Percentiles rank a stretch among this genome's conserved stretches.
These are phyloP conservation scores for Neonectria sp. DNA, from an alignment of 2,329 filamentous ascomycete species.

Conservation along the genomic window DNA sequence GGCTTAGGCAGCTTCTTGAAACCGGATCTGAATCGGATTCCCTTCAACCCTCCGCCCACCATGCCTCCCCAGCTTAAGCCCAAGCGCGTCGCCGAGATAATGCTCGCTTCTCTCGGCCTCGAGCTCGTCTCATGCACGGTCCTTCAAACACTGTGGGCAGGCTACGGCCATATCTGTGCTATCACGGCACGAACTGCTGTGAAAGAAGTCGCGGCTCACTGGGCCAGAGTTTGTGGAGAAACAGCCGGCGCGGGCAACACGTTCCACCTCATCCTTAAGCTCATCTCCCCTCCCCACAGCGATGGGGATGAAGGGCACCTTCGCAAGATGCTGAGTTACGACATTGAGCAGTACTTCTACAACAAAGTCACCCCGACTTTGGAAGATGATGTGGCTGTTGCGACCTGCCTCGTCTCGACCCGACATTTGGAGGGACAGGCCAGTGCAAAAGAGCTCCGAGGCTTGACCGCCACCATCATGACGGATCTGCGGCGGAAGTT, in stretches of 20 bases:
- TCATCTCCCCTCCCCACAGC: slow-evolving; percentile 64
- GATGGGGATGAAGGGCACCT: slow-evolving; percentile 71
- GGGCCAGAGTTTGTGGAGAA: slow-evolving; percentile 25
- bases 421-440: slow-evolving; percentile 43
- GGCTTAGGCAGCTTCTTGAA: neutral
- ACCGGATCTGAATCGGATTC: neutral
- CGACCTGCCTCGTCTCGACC: slow-evolving; percentile 65
- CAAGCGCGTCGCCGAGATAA: slow-evolving; percentile 53
- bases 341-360: slow-evolving; percentile 79
- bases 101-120: slow-evolving; percentile 58
- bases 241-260: slow-evolving; percentile 36
- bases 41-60: neutral
- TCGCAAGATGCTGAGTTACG: slow-evolving; percentile 77
- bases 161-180: slow-evolving; percentile 70
- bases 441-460: slow-evolving; percentile 49
- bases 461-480: slow-evolving; percentile 69
- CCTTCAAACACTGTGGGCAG: slow-evolving; percentile 65
- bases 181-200: slow-evolving; percentile 60
- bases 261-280: slow-evolving; percentile 69
- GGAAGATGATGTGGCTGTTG: slow-evolving; percentile 60
- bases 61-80: slow-evolving; percentile 28
- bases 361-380: slow-evolving; percentile 67
- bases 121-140: slow-evolving; percentile 56
- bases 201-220: slow-evolving; percentile 30
- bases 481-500: slow-evolving; percentile 68